A percentile compares a stretch with the other conserved stretches of the same genome.
phyloP scores from a whole-genome alignment of 441 rosid species.

The Gossypium schwendimanii region DNA sequence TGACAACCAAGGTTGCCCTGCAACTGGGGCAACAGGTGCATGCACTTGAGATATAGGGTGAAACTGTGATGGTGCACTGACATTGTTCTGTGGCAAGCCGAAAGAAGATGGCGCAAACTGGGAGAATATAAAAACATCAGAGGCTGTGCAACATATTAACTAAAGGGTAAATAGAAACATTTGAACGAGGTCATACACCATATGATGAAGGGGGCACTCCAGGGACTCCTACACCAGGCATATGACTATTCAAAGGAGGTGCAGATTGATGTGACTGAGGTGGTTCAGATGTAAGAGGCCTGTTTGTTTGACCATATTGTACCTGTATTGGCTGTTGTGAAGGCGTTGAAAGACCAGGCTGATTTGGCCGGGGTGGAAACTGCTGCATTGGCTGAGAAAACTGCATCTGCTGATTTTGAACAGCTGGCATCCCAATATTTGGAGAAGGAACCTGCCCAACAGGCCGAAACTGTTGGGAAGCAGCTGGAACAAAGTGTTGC shows the following conservation, averaged over 20 bases:
- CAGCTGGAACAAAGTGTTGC: slow-evolving; percentile 51
- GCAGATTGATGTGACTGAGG: slow-evolving; percentile 44
- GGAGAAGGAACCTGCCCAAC: slow-evolving; percentile 59
- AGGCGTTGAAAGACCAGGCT: slow-evolving; percentile 55
- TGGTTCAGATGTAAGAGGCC: slow-evolving; percentile 51
- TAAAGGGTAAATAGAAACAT: slow-evolving; percentile 7
- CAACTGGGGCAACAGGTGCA: slow-evolving; percentile 32
- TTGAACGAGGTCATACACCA: slow-evolving; percentile 34
- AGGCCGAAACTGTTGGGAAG: slow-evolving; percentile 67
- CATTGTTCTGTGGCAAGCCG: slow-evolving; percentile 57
- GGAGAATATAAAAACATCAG: slow-evolving; percentile 19
- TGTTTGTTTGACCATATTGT: slow-evolving; percentile 51
- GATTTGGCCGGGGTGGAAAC: slow-evolving; percentile 62
- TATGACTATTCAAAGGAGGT: slow-evolving; percentile 29
- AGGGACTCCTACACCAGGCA: slow-evolving; percentile 43
- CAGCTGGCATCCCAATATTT: slow-evolving; percentile 43
- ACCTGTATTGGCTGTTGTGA: slow-evolving; percentile 51
- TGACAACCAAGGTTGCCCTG: slow-evolving; percentile 56
- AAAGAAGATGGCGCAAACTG: slow-evolving; percentile 59
- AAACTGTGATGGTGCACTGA: slow-evolving; percentile 35
- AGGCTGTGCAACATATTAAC: slow-evolving; percentile 10
- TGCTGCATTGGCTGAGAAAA: slow-evolving; percentile 69
- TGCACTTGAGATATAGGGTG: slow-evolving; percentile 61
- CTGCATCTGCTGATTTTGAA: slow-evolving; percentile 54
- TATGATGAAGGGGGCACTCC: slow-evolving; percentile 51